Conservation (phyloP, 352 stramenopile genomes). For the Poterioochromonas sp. region DNA sequence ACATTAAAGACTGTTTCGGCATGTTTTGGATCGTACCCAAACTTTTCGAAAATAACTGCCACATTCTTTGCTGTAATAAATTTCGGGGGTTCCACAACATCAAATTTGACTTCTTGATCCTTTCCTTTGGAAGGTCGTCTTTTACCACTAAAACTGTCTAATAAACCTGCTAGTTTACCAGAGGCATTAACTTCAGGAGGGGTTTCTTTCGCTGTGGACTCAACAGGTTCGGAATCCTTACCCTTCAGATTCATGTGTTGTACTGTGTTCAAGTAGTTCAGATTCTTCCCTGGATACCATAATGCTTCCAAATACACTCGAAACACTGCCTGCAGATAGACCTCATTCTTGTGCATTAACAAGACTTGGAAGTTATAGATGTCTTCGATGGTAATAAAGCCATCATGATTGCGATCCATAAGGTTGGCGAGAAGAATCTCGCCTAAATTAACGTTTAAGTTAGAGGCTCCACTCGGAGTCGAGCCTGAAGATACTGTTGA, state of each 20-base stretch:
- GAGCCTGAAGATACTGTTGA: too few species aligned
- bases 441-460: too few species aligned
- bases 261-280: background rate
- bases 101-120: background rate
- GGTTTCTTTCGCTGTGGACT: too few species aligned
- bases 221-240: too few species aligned
- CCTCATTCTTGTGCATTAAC: background rate
- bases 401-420: constrained; percentile 35
- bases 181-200: too few species aligned
- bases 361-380: constrained; percentile 12
- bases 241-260: too few species aligned
- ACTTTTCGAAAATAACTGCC: background rate
- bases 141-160: too few species aligned
- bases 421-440: constrained; percentile 26
- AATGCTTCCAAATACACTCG: background rate
- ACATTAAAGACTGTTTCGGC: background rate
- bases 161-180: too few species aligned
- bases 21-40: background rate
- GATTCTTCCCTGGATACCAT: background rate
- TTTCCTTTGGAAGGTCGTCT: too few species aligned
- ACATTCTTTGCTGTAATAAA: constrained; percentile 7
- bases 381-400: constrained; percentile 36
- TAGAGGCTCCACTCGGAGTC: too few species aligned
- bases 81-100: background rate
- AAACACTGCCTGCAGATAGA: background rate